Evolutionary conservation across 176 grass and related monocot species (phyloP), one percentile per base, ranked within the genome.

Genomic region (Avena insularis): DNA sequence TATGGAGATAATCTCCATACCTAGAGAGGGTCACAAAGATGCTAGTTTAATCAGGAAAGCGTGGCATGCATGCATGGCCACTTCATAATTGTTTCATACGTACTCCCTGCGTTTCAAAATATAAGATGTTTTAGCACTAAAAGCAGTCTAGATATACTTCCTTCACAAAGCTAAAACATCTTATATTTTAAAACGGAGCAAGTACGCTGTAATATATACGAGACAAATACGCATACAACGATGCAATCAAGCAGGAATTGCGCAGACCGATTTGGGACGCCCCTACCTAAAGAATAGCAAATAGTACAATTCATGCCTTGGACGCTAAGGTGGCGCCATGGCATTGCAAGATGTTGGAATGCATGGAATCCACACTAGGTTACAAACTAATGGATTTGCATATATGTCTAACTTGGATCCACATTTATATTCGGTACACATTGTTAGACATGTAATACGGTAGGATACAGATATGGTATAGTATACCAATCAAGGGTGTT

Each of bases 221-320:
- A 29, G 29, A 2, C 29, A 23, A 23, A 56, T 67, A 91, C 85
- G 85, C 89, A 91, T 51, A 85, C 89, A 91, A 57, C 87, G 85
- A 84, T 91, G 85, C 58, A 76, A 91, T 91, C 75, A 75, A 79
- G 74, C 73, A 79, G 80, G 6, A 63, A 47, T 6, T 61, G 38
- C 25, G 69, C 9, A 10, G 27, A 31, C 16, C 9, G 31, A 46
- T 56, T 56, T 65, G 57, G 15, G 55, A 1, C 21, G 1, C 29
- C 29, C 29, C 29, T 14, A 35, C 1, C 64, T 36, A 66, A 29
- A 15, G 60, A 31, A 27, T 65, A 65, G 4, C 2, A 70, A 40
- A 48, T 48, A 23, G 23, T 23, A 46, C n/a, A 73, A 48, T 50
- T 50, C 11, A 4, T 21, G 15, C 6, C 3, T 9, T 84, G 31